Percentiles rank a stretch among this genome's conserved stretches.
Conservation (phyloP, 2,329 filamentous ascomycete genomes). For the Monilinia vaccinii-corymbosi region DNA sequence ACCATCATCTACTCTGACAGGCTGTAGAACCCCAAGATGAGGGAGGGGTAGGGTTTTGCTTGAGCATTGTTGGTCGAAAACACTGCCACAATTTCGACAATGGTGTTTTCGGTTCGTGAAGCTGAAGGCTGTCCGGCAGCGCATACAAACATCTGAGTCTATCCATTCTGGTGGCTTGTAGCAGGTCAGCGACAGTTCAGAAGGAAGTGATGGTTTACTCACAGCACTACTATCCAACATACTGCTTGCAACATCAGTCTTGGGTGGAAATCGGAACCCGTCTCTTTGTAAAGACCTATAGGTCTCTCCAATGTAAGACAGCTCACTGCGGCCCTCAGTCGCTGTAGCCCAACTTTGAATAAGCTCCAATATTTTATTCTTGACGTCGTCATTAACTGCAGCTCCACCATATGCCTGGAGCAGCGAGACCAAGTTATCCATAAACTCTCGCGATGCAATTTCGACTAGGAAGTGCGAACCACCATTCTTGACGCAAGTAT, state of each 20-base stretch:
- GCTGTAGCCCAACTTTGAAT: slow-evolving; percentile 91
- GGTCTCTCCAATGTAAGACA: slow-evolving; percentile 80
- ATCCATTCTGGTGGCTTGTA: slow-evolving; percentile 86
- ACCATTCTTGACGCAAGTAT: slow-evolving; percentile 98
- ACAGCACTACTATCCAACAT: slow-evolving; percentile 97
- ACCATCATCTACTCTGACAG: slow-evolving; percentile 91
- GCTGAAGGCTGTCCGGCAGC: slow-evolving; percentile 88
- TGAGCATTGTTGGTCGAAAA: slow-evolving; percentile 93
- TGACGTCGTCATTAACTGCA: slow-evolving; percentile 77
- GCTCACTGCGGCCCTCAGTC: slow-evolving; percentile 72
- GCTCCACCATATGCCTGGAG: slow-evolving; percentile 68
- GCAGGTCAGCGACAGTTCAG: slow-evolving; percentile 2
- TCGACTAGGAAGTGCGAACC: slow-evolving; percentile 90
- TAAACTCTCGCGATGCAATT: slow-evolving; percentile 93
- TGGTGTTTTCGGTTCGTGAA: slow-evolving; percentile 99
- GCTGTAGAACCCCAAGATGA: slow-evolving; percentile 82
- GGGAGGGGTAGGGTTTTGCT: slow-evolving; percentile 80
- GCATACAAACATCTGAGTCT: slow-evolving; percentile 97
- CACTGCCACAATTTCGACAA: slow-evolving; percentile 94
- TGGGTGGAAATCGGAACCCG: slow-evolving; percentile 83
- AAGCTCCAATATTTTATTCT: slow-evolving; percentile 81
- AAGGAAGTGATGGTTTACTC: slow-evolving; percentile 32
- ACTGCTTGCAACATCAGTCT: slow-evolving; percentile 78
- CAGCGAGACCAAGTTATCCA: slow-evolving; percentile 91
- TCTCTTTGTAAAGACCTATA: slow-evolving; percentile 77